Evolutionary conservation across 768 basidiomycete species (phyloP).

Genomic region (Termitomyces sp.): DNA sequence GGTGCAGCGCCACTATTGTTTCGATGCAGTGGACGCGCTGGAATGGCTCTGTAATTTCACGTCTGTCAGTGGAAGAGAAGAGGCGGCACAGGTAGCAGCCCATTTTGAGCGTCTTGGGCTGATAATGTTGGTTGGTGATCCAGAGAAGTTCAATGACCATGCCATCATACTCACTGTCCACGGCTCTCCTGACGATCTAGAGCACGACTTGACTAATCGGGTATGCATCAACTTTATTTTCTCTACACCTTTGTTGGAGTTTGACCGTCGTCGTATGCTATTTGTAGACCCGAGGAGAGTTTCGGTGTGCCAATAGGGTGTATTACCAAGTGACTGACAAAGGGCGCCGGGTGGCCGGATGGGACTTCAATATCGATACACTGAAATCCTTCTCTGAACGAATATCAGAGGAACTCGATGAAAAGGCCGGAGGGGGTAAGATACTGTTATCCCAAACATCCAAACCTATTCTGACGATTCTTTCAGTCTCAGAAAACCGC

Average conservation of each 20-base stretch:
- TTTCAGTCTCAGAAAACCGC: not conserved
- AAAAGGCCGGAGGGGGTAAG: not conserved
- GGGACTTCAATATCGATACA: not conserved
- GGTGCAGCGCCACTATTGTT: slow-evolving; percentile 33
- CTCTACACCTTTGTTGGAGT: not conserved
- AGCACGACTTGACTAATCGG: not conserved
- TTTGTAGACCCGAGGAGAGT: slow-evolving; percentile 10
- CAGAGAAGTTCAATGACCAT: slow-evolving; percentile 50
- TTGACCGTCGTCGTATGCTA: not conserved
- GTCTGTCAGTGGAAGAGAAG: slow-evolving; percentile 70
- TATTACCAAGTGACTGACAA: slow-evolving; percentile 12
- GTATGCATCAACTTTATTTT: not conserved
- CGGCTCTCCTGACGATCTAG: not conserved
- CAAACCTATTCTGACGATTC: not conserved
- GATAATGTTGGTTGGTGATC: slow-evolving; percentile 59
- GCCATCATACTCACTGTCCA: slow-evolving; percentile 61
- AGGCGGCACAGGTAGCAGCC: slow-evolving; percentile 73
- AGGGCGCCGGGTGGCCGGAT: slow-evolving; percentile 10
- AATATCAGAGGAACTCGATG: slow-evolving; percentile 2
- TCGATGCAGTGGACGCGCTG: slow-evolving; percentile 58
- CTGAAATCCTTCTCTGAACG: not conserved
- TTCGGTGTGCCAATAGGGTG: slow-evolving; percentile 10
- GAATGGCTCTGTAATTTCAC: slow-evolving; percentile 83
- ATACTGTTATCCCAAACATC: not conserved
- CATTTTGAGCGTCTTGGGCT: slow-evolving; percentile 76